phyloP scores from a whole-genome alignment of 2,329 filamentous ascomycete genomes.

The Scolecobasidium constrictum region DNA sequence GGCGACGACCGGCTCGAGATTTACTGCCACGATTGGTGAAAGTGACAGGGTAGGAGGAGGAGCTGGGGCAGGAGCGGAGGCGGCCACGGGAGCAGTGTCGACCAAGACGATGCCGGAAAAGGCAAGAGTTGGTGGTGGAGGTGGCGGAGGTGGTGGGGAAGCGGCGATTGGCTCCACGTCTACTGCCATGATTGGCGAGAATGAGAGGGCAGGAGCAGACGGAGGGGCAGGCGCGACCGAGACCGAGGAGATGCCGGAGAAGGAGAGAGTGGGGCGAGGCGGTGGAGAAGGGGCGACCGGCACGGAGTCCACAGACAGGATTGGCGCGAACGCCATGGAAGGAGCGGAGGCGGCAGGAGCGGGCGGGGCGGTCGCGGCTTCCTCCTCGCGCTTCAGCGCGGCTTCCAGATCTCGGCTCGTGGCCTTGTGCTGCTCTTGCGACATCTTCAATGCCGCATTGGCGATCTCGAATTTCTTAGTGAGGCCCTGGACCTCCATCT shows the following conservation, averaged over 20 bases:
- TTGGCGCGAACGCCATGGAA: too few relatives aligned
- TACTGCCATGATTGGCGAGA: too few relatives aligned
- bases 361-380: too few relatives aligned
- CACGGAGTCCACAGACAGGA: neutral
- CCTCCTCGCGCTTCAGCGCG: neutral
- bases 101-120: neutral
- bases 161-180: neutral
- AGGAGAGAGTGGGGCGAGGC: neutral
- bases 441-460: neutral
- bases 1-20: too few relatives aligned
- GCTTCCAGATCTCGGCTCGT: neutral
- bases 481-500: neutral
- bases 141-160: neutral
- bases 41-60: too few relatives aligned
- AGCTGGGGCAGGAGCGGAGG: too few relatives aligned
- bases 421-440: neutral
- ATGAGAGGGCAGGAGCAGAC: neutral
- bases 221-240: neutral
- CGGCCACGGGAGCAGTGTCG: too few relatives aligned
- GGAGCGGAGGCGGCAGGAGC: too few relatives aligned
- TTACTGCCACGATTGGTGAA: too few relatives aligned
- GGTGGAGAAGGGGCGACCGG: neutral
- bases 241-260: neutral
- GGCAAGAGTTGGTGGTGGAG: neutral
- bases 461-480: neutral